Evolutionary conservation across 352 stramenopile species (phyloP), one percentile per base, ranked within the genome.

Genomic region (Phytophthora boehmeriae): DNA sequence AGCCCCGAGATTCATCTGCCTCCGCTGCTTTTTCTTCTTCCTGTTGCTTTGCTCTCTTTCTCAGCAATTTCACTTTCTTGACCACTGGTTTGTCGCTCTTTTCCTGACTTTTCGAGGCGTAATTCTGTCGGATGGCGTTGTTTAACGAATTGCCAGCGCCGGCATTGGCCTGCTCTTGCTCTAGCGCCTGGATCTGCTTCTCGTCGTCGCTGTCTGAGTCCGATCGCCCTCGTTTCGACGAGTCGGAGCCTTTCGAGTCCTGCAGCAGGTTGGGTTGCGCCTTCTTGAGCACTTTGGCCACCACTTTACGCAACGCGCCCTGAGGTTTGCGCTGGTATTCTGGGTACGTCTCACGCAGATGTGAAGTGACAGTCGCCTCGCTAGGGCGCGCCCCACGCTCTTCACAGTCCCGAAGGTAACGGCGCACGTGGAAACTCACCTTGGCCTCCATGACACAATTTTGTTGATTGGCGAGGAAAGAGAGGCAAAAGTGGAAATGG

Each of bases 271-370:
- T 49, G 48, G 30, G 49, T 23, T 75, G 63, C n/a, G 66, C 59
- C 56, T 88, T 90, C 55, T 87, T 83, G 22, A 94, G 68, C 55
- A 90, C 83, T 60, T 92, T 92, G 42, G 56, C 66, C 48, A 93
- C 81, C 32, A 91, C 71, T 36, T 81, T 86, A 41, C 85, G 85
- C 25, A 92, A 64, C 25, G 84, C 68, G 30, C 66, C 66, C 66
- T 88, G 75, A 8, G 88, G 86, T 54, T 96, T 96, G 58, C 88
- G 81, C 71, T 85, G 68, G 65, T 96, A 96, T 71, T 96, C 88
- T n/a, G 69, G 59, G 49, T 95, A 93, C 19, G 86, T 89, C 5
- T 91, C 78, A 17, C 75, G 67, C 43, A 96, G 64, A 23, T 95
- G 72, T 8, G 62, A 59, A 0, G 85, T 78, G 14, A 94, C 72